Percentiles rank a stretch among this genome's conserved stretches.
phyloP scores from a whole-genome alignment of 208 protist species.

The Leishmania guyanensis region DNA sequence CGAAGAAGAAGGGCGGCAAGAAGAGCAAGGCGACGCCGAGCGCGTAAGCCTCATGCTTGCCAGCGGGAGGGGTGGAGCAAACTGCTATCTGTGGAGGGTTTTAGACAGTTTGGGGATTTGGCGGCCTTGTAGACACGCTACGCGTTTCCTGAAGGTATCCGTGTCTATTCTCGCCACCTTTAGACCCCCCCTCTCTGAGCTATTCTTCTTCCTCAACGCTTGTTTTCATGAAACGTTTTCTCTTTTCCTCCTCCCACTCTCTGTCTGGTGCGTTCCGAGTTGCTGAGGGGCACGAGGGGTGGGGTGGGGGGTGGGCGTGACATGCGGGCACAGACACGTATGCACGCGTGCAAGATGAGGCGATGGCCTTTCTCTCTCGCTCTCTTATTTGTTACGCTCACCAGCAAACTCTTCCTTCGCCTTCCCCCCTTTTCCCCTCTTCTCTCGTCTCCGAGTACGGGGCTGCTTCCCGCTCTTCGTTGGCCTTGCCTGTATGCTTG shows the following conservation, averaged over 20 bases:
- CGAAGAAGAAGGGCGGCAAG: constrained; percentile 75
- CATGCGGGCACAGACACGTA: neutral
- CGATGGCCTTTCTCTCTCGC: neutral
- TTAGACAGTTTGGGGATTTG: too few relatives aligned
- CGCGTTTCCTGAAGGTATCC: too few relatives aligned
- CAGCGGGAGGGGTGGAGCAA: neutral
- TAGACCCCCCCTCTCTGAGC: neutral
- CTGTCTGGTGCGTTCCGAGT: neutral
- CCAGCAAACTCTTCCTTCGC: too few relatives aligned
- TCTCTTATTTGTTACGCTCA: too few relatives aligned
- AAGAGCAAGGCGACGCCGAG: constrained; percentile 47
- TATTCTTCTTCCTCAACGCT: too few relatives aligned
- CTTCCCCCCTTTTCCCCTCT: neutral
- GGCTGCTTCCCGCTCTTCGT: too few relatives aligned
- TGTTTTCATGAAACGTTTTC: neutral
- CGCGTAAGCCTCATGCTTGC: constrained; percentile 8
- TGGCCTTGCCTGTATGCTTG: too few relatives aligned
- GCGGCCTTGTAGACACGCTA: too few relatives aligned
- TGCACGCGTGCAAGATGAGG: neutral
- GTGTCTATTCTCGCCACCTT: neutral
- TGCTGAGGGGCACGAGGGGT: neutral
- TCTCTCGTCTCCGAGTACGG: too few relatives aligned
- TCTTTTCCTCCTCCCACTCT: neutral
- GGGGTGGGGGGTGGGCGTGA: neutral
- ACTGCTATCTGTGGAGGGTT: constrained; percentile 36